Evolutionary conservation across 257 asterid species (phyloP).

Genomic region (Gentiana macrophylla): DNA sequence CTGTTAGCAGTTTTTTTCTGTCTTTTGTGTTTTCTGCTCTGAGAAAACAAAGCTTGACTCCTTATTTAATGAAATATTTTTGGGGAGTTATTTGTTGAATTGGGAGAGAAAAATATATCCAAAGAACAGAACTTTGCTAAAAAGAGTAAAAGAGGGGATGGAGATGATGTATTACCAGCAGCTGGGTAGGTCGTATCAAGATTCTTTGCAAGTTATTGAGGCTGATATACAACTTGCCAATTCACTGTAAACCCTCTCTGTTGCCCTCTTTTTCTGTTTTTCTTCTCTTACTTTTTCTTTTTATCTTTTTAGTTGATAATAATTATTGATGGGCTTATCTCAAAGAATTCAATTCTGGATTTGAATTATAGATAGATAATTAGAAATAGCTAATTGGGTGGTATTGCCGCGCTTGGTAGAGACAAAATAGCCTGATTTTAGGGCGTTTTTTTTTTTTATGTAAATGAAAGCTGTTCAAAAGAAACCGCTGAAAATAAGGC

Average conservation of each 20-base stretch:
- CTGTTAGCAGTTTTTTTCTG: too few relatives aligned
- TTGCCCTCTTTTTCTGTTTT: not conserved
- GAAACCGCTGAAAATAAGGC: too few relatives aligned
- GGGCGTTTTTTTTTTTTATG: too few relatives aligned
- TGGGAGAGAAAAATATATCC: too few relatives aligned
- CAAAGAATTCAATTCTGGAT: not conserved
- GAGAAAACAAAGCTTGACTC: too few relatives aligned
- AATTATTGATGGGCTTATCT: not conserved
- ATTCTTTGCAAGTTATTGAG: conserved; percentile 35
- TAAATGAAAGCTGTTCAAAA: too few relatives aligned
- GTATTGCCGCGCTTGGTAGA: too few relatives aligned
- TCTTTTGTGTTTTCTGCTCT: too few relatives aligned
- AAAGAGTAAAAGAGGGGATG: not conserved
- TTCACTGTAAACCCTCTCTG: conserved; percentile 29
- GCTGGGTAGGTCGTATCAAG: conserved; percentile 36
- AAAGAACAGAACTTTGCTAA: not conserved
- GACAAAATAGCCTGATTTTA: too few relatives aligned
- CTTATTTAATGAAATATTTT: too few relatives aligned
- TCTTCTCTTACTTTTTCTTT: not conserved
- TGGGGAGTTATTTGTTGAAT: too few relatives aligned
- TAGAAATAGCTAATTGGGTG: too few relatives aligned
- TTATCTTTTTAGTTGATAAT: not conserved
- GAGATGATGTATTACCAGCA: conserved; percentile 31
- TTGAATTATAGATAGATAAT: not conserved
- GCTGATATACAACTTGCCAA: conserved; percentile 53